These are phyloP conservation scores for Microbotryum lychnidis-dioicae DNA, from an alignment of 1,284 basidiomycete species.

Conservation along the genomic window DNA sequence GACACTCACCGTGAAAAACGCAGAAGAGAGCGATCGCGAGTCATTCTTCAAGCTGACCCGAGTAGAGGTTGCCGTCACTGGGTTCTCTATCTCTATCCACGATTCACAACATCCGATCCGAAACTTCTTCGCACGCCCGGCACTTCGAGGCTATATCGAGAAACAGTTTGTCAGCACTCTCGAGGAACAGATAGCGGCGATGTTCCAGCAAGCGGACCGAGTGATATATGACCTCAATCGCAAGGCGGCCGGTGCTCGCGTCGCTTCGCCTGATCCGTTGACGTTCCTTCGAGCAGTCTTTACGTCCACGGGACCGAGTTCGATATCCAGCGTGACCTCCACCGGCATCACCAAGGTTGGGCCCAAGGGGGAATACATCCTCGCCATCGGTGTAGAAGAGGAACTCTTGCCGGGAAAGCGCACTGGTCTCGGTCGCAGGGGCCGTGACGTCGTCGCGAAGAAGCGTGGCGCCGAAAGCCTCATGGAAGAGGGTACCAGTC, in stretches of 20 bases:
- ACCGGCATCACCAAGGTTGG: constrained; percentile 43
- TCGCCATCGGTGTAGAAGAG: constrained; percentile 46
- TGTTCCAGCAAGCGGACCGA: constrained; percentile 20
- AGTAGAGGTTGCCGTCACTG: constrained; percentile 43
- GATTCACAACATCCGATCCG: constrained; percentile 35
- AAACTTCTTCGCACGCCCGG: constrained; percentile 35
- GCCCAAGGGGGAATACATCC: constrained; percentile 43
- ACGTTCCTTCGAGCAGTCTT: constrained; percentile 45
- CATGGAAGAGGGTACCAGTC: constrained; percentile 23
- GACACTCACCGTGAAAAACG: constrained; percentile 42
- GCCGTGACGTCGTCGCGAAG: constrained; percentile 19
- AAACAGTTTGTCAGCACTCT: constrained; percentile 17
- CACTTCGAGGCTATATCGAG: constrained; percentile 33
- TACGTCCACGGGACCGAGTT: constrained; percentile 32
- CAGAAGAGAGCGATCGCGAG: constrained; percentile 43
- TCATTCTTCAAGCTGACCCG: constrained; percentile 46
- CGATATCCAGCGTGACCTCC: constrained; percentile 31
- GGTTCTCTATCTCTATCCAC: constrained; percentile 35
- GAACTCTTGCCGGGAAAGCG: constrained; percentile 42
- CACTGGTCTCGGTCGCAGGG: constrained; percentile 14
- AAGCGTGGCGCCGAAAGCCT: constrained; percentile 20
- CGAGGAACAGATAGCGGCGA: constrained; percentile 24
- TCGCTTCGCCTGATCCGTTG: constrained; percentile 40
- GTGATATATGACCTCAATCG: constrained; percentile 42
- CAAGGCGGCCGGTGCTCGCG: constrained; percentile 44